Conservation (phyloP, 768 basidiomycete species). For the Dendrothele bispora region DNA sequence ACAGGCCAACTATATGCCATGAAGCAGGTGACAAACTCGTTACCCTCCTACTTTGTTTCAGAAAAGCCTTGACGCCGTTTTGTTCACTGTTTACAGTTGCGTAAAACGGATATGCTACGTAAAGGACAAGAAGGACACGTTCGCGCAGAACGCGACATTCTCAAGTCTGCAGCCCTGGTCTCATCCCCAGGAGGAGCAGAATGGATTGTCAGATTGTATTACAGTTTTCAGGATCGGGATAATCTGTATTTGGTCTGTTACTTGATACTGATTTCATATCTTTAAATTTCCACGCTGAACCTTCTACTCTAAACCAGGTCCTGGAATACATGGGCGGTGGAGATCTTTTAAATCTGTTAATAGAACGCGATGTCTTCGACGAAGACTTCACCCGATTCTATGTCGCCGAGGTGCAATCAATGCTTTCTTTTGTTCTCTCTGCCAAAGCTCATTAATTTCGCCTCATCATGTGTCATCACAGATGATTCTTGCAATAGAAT, state of each 20-base stretch:
- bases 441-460: too few species aligned
- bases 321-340: constrained; percentile 96
- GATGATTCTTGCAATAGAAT: constrained; percentile 95
- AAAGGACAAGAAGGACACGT: constrained; percentile 98
- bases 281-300: constrained; percentile 38
- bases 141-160: constrained; percentile 90
- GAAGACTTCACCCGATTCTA: constrained; percentile 94
- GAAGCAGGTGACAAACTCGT: constrained; percentile 73
- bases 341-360: constrained; percentile 93
- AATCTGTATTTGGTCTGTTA: constrained; percentile 85
- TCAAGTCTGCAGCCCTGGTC: constrained; percentile 86
- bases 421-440: too few species aligned
- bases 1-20: constrained; percentile 88
- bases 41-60: constrained; percentile 13
- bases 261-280: constrained; percentile 48
- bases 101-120: constrained; percentile 90
- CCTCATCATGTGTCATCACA: constrained; percentile 26
- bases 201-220: constrained; percentile 93
- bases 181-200: constrained; percentile 74
- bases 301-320: constrained; percentile 49
- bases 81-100: constrained; percentile 48
- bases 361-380: constrained; percentile 88
- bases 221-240: constrained; percentile 95
- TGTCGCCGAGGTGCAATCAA: constrained; percentile 79
- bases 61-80: constrained; percentile 1